Conservation (phyloP, 768 basidiomycete genomes). For the Holtermannia corniformis region DNA sequence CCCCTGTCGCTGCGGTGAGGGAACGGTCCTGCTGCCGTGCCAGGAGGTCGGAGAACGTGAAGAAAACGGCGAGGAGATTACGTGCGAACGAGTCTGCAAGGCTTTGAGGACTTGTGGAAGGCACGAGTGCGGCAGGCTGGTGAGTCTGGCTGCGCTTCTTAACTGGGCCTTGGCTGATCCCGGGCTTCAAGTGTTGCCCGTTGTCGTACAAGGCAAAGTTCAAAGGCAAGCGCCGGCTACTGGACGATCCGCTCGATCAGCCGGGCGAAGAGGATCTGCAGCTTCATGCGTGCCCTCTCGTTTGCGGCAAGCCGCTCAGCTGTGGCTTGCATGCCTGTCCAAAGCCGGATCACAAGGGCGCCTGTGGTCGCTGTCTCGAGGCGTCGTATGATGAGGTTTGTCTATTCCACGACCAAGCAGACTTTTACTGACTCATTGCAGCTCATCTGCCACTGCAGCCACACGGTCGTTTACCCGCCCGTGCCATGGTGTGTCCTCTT, state of each 20-base stretch:
- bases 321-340: constrained; percentile 72
- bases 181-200: constrained; percentile 59
- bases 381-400: constrained; percentile 86
- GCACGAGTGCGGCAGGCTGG: constrained; percentile 67
- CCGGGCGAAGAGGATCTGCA: constrained; percentile 44
- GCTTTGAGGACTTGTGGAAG: constrained; percentile 73
- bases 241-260: constrained; percentile 50
- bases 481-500: constrained; percentile 66
- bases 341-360: constrained; percentile 67
- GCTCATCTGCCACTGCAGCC: constrained; percentile 72
- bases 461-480: constrained; percentile 80
- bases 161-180: background rate
- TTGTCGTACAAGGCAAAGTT: constrained; percentile 60
- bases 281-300: constrained; percentile 73
- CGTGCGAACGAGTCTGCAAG: constrained; percentile 70
- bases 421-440: constrained; percentile 29
- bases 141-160: background rate
- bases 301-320: constrained; percentile 60
- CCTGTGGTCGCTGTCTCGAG: constrained; percentile 71
- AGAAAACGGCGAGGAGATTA: constrained; percentile 48
- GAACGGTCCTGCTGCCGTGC: constrained; percentile 53
- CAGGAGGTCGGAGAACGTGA: constrained; percentile 43
- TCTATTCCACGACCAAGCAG: background rate
- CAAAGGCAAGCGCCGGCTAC: constrained; percentile 48
- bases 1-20: constrained; percentile 79